Percentiles rank a stretch among this genome's conserved stretches.
phyloP scores from a whole-genome alignment of 352 stramenopile genomes.

The Phytophthora europaea region DNA sequence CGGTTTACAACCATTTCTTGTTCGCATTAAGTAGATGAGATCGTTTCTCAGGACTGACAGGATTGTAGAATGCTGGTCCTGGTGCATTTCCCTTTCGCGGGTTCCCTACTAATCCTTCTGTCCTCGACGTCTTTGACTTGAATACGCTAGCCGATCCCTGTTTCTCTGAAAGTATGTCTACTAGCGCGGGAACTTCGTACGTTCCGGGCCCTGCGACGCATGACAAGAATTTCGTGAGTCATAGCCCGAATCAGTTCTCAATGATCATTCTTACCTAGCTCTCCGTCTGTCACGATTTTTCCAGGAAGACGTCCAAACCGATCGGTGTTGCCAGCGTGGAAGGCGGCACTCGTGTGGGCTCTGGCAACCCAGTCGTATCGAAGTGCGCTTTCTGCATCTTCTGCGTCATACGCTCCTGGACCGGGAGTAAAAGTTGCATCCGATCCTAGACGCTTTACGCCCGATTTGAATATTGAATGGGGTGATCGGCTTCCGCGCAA shows the following conservation, averaged over 20 bases:
- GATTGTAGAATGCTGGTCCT: slow-evolving; percentile 77
- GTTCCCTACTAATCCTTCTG: slow-evolving; percentile 22
- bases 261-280: slow-evolving; percentile 48
- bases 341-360: slow-evolving; percentile 71
- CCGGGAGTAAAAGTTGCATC: slow-evolving; percentile 50
- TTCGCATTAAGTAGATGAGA: slow-evolving; percentile 82
- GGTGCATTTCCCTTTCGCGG: slow-evolving; percentile 38
- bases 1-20: slow-evolving; percentile 83
- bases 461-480: slow-evolving; percentile 77
- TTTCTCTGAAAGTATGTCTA: slow-evolving; percentile 31
- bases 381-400: slow-evolving; percentile 70
- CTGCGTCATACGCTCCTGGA: slow-evolving; percentile 74
- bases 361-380: slow-evolving; percentile 74
- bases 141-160: slow-evolving; percentile 44
- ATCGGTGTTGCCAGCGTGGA: slow-evolving; percentile 61
- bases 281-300: slow-evolving; percentile 48
- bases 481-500: slow-evolving; percentile 31
- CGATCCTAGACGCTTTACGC: slow-evolving; percentile 59
- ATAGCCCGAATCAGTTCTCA: neutral
- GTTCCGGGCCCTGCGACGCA: slow-evolving; percentile 56
- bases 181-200: slow-evolving; percentile 51
- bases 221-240: neutral
- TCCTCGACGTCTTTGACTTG: slow-evolving; percentile 53
- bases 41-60: slow-evolving; percentile 57
- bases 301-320: slow-evolving; percentile 62